These are phyloP conservation scores for Stipa capillata DNA, from an alignment of 176 grass and related monocot genomes.

Conservation along the genomic window DNA sequence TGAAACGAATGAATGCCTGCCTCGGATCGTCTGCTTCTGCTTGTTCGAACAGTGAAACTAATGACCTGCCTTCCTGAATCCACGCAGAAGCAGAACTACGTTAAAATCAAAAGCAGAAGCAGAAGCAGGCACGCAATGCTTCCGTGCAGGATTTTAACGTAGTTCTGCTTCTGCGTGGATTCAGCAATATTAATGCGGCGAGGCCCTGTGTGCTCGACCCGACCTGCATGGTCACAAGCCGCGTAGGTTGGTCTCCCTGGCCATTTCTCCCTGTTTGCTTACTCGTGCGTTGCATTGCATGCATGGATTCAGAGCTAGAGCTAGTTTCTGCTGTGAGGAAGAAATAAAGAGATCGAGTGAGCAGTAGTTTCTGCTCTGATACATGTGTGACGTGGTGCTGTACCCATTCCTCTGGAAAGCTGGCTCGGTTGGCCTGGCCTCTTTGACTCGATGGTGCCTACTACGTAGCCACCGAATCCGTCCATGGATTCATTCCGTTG, in stretches of 20 bases:
- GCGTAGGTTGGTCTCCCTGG: slow-evolving; percentile 9
- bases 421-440: neutral
- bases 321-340: neutral
- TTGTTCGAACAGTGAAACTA: no score
- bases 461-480: neutral
- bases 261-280: slow-evolving; percentile 15
- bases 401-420: neutral
- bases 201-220: slow-evolving; percentile 4
- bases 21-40: no score
- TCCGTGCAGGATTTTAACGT: no score
- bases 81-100: neutral
- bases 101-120: no score
- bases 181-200: neutral
- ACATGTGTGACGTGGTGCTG: neutral
- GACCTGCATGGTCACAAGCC: slow-evolving; percentile 22
- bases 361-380: neutral
- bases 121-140: no score
- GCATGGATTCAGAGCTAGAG: neutral
- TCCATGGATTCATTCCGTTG: neutral
- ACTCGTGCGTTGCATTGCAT: neutral
- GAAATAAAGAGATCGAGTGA: neutral
- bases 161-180: no score
- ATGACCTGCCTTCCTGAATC: no score
- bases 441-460: neutral
- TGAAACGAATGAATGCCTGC: neutral